Percentiles rank a stretch among this genome's conserved stretches.
Evolutionary conservation across 768 basidiomycete genomes (phyloP).

Genomic region (Russula brevipes): DNA sequence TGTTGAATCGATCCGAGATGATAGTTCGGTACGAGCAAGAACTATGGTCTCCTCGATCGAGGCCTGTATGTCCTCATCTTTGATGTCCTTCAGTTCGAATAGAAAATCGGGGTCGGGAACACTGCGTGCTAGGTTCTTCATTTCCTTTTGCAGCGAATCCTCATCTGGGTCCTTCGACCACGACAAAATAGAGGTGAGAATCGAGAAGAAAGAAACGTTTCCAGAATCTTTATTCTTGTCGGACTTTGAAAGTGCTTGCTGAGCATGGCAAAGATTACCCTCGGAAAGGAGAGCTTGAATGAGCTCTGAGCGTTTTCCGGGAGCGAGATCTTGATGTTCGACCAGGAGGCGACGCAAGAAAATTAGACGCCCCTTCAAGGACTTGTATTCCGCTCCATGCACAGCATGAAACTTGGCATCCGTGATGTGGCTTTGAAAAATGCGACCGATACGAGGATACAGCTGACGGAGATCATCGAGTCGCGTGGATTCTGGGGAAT

Average conservation of each 20-base stretch:
- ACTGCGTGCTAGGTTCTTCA: not conserved
- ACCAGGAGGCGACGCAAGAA: not conserved
- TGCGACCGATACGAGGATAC: not conserved
- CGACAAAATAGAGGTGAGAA: not conserved
- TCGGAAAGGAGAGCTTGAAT: not conserved
- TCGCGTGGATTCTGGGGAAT: not conserved
- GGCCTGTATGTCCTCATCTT: not conserved
- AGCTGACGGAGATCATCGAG: not conserved
- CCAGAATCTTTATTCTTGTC: not conserved
- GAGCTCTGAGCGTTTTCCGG: not conserved
- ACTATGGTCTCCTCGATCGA: not conserved
- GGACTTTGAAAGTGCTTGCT: not conserved
- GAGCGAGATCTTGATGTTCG: not conserved
- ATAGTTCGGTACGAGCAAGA: slow-evolving; percentile 10
- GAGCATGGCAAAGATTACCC: not conserved
- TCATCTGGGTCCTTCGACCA: not conserved
- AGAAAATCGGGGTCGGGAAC: slow-evolving; percentile 18
- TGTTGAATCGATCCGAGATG: not conserved
- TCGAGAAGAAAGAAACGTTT: not conserved
- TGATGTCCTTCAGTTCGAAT: not conserved
- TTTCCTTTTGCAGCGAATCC: slow-evolving; percentile 1
- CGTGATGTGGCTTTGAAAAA: not conserved
- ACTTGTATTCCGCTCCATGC: not conserved
- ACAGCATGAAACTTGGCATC: not conserved
- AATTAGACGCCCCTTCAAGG: not conserved